Base-by-base conservation (phyloP, 495 filamentous ascomycete species). In the Daldinia caldariorum region DNA sequence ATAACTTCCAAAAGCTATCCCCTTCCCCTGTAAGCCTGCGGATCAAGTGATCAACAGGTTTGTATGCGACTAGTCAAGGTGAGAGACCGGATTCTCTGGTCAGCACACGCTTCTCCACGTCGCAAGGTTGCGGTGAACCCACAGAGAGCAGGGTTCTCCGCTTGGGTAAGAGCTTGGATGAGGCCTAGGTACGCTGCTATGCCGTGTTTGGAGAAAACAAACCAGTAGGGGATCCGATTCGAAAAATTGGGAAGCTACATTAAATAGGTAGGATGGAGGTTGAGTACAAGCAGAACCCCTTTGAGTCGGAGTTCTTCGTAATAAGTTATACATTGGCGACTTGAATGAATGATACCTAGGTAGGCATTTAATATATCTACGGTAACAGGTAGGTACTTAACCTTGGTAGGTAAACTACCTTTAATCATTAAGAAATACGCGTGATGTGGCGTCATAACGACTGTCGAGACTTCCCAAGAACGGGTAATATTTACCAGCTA, bases 121-220 rank as follows among this genome's bases (percentile, higher is more conserved):
- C 41, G 41, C 61, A 65, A 61, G 67, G 61, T 70, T 62, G 20
- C 55, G 61, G 16, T 34, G 35, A 61, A 56, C 18, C 49, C 62
- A 71, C 62, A 43, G 54, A 59, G 34, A 45, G 29, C 68, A 71
- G 35, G 68, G 68, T 71, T 71, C 68, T 71, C 68, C 68, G 68
- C 68, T 66, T 62, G 58, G 62, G 34, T 56, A 37, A 61, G 29
- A 35, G 9, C 26, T 31, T 26, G 26, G 26, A 26, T 26, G 26
- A 26, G 26, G n/a, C 43, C 37, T 31, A 26, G 39, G 5, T 8
- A 18, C 10, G 58, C 45, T 61, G 29, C 31, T 47, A 29, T 50
- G 31, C 53, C 34, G 34, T 35, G 9, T 59, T 18, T 29, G 16
- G 18, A 14, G 12, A 31, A 31, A 29, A 35, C 14, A 18, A 18